Base-by-base conservation (phyloP, 164 flowering plant species). In the Stephania japonica region DNA sequence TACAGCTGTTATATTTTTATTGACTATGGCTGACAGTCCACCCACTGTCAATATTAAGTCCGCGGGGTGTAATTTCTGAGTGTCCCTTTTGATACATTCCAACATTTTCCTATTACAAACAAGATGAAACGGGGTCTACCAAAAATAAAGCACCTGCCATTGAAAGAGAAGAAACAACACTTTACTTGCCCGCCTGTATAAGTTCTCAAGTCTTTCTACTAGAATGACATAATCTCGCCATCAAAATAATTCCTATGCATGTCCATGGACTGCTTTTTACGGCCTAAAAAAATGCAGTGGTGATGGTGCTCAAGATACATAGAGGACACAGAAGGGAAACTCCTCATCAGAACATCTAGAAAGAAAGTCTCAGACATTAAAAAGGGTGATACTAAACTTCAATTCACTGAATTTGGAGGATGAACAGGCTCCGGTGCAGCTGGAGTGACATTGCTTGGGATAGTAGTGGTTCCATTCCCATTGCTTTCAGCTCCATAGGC, bases 401-500 rank as follows among this genome's bases (percentile, higher is more conserved):
- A 18, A 24, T 14, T 70, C 50, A 32, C 73, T 69, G 76, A 80
- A 68, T 77, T 75, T 72, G 74, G 75, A 70, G 77, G 78, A 64
- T 11, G 75, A 43, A 47, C 77, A 66, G 70, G 53, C 61, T 78
- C 80, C 73, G 80, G 77, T 13, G 25, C 65, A 38, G 83, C 74
- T 23, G 73, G 73, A 69, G 80, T 49, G 25, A 65, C 67, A 25
- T 76, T 65, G 66, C 66, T 68, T 73, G 65, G 62, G 42, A 38
- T 53, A 68, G 71, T 53, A 4, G 69, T 59, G 68, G 75, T 80
- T 65, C 71, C 78, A 67, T 77, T 81, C 19, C 69, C 62, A 32
- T 68, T 53, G 63, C 73, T 76, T 74, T 79, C 79, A 72, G 70
- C 76, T 61, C 79, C 82, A 71, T 71, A 66, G 26, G 14, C 70